Base-by-base conservation (phyloP, 345 rosid genomes). In the Anastatica hierochuntica region DNA sequence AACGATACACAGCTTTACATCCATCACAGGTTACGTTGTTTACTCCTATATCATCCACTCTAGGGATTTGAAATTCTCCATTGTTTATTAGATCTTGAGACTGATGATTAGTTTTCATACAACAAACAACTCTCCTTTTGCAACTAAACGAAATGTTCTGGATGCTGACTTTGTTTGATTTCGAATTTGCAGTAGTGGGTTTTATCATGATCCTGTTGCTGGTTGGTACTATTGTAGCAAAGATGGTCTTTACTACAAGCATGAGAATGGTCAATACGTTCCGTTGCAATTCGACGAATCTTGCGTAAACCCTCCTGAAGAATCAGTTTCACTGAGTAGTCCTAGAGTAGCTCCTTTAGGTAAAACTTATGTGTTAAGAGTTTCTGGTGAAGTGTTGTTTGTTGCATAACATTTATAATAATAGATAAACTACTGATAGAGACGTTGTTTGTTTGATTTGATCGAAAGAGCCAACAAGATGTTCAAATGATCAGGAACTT, bases 151-250 rank as follows among this genome's bases (percentile, higher is more conserved):
- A n/a, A n/a, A n/a, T n/a, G n/a, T n/a, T n/a, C n/a, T 49, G 51
- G 19, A 63, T 56, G 42, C 61, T 48, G 16, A 64, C 23, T 30
- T 6, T 41, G 12, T 21, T 63, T 15, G 40, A 0, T 6, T 40
- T 8, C 7, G n/a, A 16, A 48, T 16, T 29, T 72, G 76, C 84
- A 84, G 96, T 45, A 82, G 77, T 67, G 95, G 94, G 63, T 86
- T 90, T 70, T 86, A 86, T 68, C 90, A 90, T 60, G 88, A 86
- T 44, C 85, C 94, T 17, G 60, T 5, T 68, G 90, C 79, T 58
- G 97, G 95, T 14, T 90, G 95, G 97, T 90, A 86, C 62, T 86
- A 86, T 64, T 80, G 84, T 60, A 80, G 77, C 50, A 70, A 70
- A 47, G 94, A 90, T 63, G 86, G 95, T 39, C 72, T 53, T 26